Conservation (phyloP, 2,329 filamentous ascomycete genomes). For the Hymenoscyphus linearis region DNA sequence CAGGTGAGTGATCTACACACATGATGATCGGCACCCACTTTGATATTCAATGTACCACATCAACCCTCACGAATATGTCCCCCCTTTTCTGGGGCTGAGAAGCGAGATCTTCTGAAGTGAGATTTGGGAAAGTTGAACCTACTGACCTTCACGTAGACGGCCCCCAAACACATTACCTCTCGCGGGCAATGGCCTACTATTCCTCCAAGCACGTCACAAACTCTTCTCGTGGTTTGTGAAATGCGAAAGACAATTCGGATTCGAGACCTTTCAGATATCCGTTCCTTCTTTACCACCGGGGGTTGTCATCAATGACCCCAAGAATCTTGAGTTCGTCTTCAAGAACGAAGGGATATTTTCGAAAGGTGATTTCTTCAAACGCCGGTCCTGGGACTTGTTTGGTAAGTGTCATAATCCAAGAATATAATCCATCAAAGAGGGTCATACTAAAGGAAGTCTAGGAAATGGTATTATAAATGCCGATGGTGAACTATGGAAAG, state of each 20-base stretch:
- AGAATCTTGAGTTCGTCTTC: conserved; percentile 57
- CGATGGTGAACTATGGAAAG: conserved; percentile 57
- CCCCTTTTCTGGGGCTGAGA: not conserved
- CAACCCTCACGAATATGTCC: not conserved
- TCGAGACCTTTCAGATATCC: conserved; percentile 56
- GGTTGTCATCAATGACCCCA: conserved; percentile 57
- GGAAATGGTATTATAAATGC: conserved; percentile 62
- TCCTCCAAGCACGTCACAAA: conserved; percentile 53
- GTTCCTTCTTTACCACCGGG: conserved; percentile 59
- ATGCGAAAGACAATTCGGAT: conserved; percentile 50
- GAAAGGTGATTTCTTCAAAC: conserved; percentile 58
- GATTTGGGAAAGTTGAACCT: not conserved
- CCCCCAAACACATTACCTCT: conserved; percentile 40
- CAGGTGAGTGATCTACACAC: conserved; percentile 19
- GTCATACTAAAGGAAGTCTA: conserved; percentile 21
- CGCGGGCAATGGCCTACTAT: conserved; percentile 56
- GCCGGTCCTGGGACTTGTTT: conserved; percentile 57
- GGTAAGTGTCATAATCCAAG: conserved; percentile 32
- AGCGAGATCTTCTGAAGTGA: not conserved
- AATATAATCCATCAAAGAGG: not conserved
- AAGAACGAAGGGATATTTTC: conserved; percentile 55
- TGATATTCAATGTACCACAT: not conserved
- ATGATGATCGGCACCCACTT: not conserved
- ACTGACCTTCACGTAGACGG: conserved; percentile 17
- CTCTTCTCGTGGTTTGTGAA: conserved; percentile 59